Evolutionary conservation across 176 grass and related monocot genomes (phyloP).

Genomic region (Tillandsia fasciculata): DNA sequence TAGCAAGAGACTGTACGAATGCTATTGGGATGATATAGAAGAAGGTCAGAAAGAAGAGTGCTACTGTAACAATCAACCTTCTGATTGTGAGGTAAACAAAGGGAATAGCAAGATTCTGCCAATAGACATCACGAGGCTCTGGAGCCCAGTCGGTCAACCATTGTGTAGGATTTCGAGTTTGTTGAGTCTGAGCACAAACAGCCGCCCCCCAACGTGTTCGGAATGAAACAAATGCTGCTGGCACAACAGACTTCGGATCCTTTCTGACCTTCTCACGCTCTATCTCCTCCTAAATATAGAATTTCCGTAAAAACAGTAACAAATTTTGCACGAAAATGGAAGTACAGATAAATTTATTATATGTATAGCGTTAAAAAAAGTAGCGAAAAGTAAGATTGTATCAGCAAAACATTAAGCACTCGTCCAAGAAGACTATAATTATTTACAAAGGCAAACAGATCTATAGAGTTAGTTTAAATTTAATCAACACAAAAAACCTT

Average conservation of each 20-base stretch:
- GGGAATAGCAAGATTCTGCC: slow-evolving; percentile 83
- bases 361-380: too few relatives aligned
- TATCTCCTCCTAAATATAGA: slow-evolving; percentile 44
- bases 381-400: too few relatives aligned
- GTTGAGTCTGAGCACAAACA: slow-evolving; percentile 97
- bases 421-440: neutral
- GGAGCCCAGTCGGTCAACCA: slow-evolving; percentile 98
- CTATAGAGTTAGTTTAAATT: too few relatives aligned
- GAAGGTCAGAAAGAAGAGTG: slow-evolving; percentile 96
- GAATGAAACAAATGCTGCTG: slow-evolving; percentile 95
- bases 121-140: slow-evolving; percentile 87
- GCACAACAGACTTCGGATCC: slow-evolving; percentile 62
- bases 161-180: slow-evolving; percentile 76
- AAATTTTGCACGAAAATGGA: too few relatives aligned
- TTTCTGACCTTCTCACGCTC: slow-evolving; percentile 58
- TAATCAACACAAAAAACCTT: too few relatives aligned
- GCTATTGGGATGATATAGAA: slow-evolving; percentile 81
- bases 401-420: too few relatives aligned
- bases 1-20: slow-evolving; percentile 86
- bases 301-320: too few relatives aligned
- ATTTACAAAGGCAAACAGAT: neutral
- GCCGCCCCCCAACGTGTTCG: slow-evolving; percentile 73
- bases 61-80: slow-evolving; percentile 59
- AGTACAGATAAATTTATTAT: too few relatives aligned
- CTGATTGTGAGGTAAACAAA: slow-evolving; percentile 74